Percentiles rank a stretch among this genome's conserved stretches.
phyloP scores from a whole-genome alignment of 2,329 filamentous ascomycete genomes.

The Epichloe uncinata region DNA sequence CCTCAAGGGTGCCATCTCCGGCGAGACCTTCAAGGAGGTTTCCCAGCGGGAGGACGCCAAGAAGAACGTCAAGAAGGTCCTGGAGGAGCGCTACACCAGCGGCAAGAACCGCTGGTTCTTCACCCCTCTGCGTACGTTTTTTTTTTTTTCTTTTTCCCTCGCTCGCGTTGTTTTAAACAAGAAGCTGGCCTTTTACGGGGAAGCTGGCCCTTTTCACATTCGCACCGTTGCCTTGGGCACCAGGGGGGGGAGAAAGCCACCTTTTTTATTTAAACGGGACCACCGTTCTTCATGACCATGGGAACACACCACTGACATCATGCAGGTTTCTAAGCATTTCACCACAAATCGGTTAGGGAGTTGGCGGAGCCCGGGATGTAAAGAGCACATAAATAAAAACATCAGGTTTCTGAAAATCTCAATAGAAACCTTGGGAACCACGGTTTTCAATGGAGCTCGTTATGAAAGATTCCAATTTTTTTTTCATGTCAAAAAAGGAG shows the following conservation, averaged over 20 bases:
- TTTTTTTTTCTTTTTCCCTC: not conserved
- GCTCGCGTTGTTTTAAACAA: not conserved
- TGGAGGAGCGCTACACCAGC: conserved; percentile 98
- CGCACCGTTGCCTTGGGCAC: not conserved
- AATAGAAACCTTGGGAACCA: conserved; percentile 21
- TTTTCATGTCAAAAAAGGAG: not conserved
- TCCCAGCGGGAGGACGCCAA: conserved; percentile 98
- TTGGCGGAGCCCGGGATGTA: conserved; percentile 29
- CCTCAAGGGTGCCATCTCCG: conserved; percentile 82
- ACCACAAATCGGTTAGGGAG: conserved; percentile 31
- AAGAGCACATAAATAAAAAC: conserved; percentile 22
- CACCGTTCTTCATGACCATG: too few relatives aligned
- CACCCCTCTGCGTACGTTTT: conserved; percentile 70
- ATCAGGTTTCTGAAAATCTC: conserved; percentile 8
- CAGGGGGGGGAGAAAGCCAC: too few relatives aligned
- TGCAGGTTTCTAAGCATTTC: conserved; percentile 17
- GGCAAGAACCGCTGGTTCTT: conserved; percentile 99
- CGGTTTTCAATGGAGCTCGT: conserved; percentile 26
- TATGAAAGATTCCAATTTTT: conserved; percentile 19
- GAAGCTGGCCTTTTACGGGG: too few relatives aligned
- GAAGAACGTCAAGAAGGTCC: conserved; percentile 99
- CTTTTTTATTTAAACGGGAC: too few relatives aligned
- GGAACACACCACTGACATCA: not conserved
- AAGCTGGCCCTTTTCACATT: too few relatives aligned
- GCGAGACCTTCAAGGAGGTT: conserved; percentile 99